Base-by-base conservation (phyloP, 352 stramenopile species). In the Pythium oligandrum region DNA sequence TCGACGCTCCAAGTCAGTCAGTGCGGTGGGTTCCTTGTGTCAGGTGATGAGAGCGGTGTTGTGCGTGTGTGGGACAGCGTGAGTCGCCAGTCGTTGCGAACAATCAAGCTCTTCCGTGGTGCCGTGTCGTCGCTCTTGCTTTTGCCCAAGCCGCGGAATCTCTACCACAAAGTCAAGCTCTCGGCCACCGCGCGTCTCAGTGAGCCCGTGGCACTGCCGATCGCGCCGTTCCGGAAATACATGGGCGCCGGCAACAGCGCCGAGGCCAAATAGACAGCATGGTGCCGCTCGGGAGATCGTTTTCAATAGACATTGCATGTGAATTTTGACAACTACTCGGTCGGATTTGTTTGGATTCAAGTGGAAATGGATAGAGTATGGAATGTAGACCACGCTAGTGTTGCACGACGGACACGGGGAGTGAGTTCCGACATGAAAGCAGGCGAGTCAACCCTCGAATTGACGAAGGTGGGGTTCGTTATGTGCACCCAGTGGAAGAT, bases 161-260 rank as follows among this genome's bases (percentile, higher is more conserved):
- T 89, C n/a, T 89, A 85, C 55, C 73, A 78, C 52, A 75, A 79
- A 48, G 67, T 68, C 30, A 86, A 85, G 66, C 52, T 55, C 5
- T 53, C 67, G 53, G 64, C 39, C n/a, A 50, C 71, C n/a, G 63
- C 75, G 35, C 43, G 49, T 54, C 48, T 53, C 51, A 38, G 54
- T 26, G 42, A 66, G 32, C 55, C 59, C 32, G 66, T 68, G n/a
- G 43, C 65, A 40, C 58, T 90, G 34, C 73, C 76, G n/a, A 66
- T 88, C 38, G 75, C 76, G 12, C 79, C 79, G 46, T 76, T 90
- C 40, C 86, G 87, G 48, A 90, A 90, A 64, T 90, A 88, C 68
- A 86, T 90, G 73, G 56, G 56, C 55, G 44, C 40, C 3, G 49
- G 38, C 38, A 12, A 12, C 38, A 42, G 12, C 42, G n/a, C 31